Conservation (phyloP, 257 asterid genomes). For the Cruciata laevipes region DNA sequence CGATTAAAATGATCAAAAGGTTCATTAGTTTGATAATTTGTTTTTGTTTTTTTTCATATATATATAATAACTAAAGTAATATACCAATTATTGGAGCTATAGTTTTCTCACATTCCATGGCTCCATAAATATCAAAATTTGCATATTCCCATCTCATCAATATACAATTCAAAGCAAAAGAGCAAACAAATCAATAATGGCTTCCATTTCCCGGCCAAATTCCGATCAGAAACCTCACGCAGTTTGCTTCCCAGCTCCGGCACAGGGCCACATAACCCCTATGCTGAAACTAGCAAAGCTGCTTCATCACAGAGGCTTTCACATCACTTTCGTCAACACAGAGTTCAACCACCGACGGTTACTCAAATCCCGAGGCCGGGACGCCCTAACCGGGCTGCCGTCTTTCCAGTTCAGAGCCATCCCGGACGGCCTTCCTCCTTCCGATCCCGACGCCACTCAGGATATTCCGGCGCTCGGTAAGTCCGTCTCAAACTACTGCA, state of each 20-base stretch:
- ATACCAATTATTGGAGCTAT: too few species aligned
- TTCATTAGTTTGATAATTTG: too few species aligned
- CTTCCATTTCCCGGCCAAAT: background rate
- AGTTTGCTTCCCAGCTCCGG: background rate
- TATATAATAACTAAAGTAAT: too few species aligned
- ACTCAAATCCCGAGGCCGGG: constrained; percentile 24
- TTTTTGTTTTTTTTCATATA: too few species aligned
- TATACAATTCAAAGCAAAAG: background rate
- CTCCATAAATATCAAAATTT: too few species aligned
- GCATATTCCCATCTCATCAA: too few species aligned
- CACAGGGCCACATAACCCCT: constrained; percentile 29
- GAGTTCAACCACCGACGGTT: constrained; percentile 26
- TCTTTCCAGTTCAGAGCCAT: constrained; percentile 24
- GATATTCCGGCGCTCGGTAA: constrained; percentile 17
- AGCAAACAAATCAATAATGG: background rate
- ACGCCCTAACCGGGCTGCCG: constrained; percentile 21
- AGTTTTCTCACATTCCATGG: too few species aligned
- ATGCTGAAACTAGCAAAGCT: constrained; percentile 30
- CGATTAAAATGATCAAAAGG: too few species aligned
- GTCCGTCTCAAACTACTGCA: constrained; percentile 18
- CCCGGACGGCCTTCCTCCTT: constrained; percentile 33
- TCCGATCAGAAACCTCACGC: background rate
- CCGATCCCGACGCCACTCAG: constrained; percentile 26
- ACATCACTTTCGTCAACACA: constrained; percentile 22
- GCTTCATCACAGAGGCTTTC: constrained; percentile 28